Percentiles rank a stretch among this genome's conserved stretches.
Conservation (phyloP, 2,329 filamentous ascomycete species). For the Peltaster fructicola region DNA sequence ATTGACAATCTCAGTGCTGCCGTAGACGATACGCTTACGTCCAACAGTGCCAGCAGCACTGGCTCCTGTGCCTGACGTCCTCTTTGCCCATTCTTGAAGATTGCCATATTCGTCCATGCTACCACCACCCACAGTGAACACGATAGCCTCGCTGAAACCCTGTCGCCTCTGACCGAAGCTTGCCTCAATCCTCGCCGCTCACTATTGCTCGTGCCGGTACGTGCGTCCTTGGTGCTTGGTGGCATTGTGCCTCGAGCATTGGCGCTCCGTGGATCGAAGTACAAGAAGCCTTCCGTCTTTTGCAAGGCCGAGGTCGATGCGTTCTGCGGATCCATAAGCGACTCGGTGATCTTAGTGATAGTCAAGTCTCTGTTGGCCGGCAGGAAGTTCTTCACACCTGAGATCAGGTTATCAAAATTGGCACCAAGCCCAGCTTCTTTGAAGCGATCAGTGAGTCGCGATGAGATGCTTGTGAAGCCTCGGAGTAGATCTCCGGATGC, state of each 20-base stretch:
- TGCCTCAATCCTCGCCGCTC: slow-evolving; percentile 49
- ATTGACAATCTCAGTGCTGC: slow-evolving; percentile 62
- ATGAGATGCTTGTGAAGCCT: slow-evolving; percentile 81
- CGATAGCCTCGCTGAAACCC: slow-evolving; percentile 23
- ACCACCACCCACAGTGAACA: slow-evolving; percentile 50
- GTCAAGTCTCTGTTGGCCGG: slow-evolving; percentile 90
- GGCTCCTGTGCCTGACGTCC: slow-evolving; percentile 38
- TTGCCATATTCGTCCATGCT: slow-evolving; percentile 99
- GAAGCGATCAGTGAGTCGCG: slow-evolving; percentile 79
- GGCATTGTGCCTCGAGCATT: slow-evolving; percentile 88
- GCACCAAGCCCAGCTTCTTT: slow-evolving; percentile 74
- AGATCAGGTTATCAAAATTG: slow-evolving; percentile 88
- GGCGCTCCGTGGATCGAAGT: slow-evolving; percentile 87
- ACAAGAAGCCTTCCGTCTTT: slow-evolving; percentile 91
- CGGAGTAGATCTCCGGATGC: slow-evolving; percentile 68
- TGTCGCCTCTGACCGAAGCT: slow-evolving; percentile 72
- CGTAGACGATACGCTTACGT: slow-evolving; percentile 76
- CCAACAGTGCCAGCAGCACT: slow-evolving; percentile 35
- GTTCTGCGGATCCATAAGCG: slow-evolving; percentile 86
- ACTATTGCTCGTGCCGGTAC: slow-evolving; percentile 10
- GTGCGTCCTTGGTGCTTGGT: slow-evolving; percentile 41
- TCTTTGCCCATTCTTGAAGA: slow-evolving; percentile 82
- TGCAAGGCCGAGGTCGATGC: slow-evolving; percentile 83
- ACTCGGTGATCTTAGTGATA: slow-evolving; percentile 94
- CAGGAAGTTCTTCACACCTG: slow-evolving; percentile 95